Evolutionary conservation across 352 stramenopile species (phyloP).

Genomic region (Phytophthora kernoviae): DNA sequence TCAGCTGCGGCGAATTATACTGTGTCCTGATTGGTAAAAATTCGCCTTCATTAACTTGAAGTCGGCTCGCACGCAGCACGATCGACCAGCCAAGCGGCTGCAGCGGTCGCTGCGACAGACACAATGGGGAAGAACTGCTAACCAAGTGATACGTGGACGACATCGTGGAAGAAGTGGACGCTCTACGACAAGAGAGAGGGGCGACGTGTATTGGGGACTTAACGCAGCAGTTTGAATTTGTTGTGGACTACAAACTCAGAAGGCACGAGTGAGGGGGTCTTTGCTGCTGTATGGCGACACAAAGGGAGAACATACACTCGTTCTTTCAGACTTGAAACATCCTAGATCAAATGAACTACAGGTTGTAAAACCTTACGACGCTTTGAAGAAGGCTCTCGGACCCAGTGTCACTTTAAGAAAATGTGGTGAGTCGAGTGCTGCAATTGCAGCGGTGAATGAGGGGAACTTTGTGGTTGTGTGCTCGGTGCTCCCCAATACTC

Average conservation of each 20-base stretch:
- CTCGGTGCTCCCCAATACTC: conserved; percentile 58
- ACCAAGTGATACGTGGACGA: conserved; percentile 83
- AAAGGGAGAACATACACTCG: conserved; percentile 79
- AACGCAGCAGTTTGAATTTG: conserved; percentile 81
- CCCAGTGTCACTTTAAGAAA: conserved; percentile 64
- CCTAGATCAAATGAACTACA: conserved; percentile 60
- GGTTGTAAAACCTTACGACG: conserved; percentile 69
- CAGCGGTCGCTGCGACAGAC: no score
- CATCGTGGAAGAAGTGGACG: conserved; percentile 85
- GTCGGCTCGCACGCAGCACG: no score
- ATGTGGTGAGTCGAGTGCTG: conserved; percentile 64
- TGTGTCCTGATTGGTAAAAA: no score
- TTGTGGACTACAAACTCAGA: conserved; percentile 74
- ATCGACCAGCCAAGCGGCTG: no score
- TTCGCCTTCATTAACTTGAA: no score
- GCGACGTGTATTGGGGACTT: conserved; percentile 71
- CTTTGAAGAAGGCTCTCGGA: conserved; percentile 77
- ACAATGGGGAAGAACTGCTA: conserved; percentile 78
- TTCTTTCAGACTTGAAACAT: conserved; percentile 84
- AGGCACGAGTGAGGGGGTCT: conserved; percentile 70
- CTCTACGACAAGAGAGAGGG: conserved; percentile 70
- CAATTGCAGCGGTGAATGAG: conserved; percentile 76
- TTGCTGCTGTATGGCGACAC: conserved; percentile 61
- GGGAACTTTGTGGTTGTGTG: conserved; percentile 64
- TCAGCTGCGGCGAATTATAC: no score